Percentiles rank a stretch among this genome's conserved stretches.
Evolutionary conservation across 2,329 filamentous ascomycete species (phyloP).

Genomic region (Diaporthe vaccinii): DNA sequence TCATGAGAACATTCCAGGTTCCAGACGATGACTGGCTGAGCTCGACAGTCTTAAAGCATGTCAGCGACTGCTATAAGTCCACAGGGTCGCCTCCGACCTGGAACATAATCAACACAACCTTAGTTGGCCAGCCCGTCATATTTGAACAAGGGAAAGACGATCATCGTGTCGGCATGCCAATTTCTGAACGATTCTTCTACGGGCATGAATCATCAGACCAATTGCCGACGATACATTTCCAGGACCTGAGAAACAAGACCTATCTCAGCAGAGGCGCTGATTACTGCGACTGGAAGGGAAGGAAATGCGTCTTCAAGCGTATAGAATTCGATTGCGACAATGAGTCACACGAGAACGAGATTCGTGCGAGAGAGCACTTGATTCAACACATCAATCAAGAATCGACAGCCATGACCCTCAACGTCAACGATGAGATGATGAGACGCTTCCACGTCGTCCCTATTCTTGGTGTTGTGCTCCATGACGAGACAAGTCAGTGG

Average conservation of each 20-base stretch:
- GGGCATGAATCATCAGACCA: not conserved
- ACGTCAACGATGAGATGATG: not conserved
- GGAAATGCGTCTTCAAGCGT: constrained; percentile 43
- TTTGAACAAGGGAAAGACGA: not conserved
- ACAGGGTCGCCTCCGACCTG: not conserved
- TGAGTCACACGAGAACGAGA: constrained; percentile 39
- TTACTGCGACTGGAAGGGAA: not conserved
- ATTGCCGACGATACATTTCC: not conserved
- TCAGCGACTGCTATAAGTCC: not conserved
- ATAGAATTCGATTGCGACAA: constrained; percentile 44
- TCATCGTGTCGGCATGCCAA: not conserved
- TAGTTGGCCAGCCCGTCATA: not conserved
- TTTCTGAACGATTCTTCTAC: constrained; percentile 3
- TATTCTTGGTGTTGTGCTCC: not conserved
- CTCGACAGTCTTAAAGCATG: not conserved
- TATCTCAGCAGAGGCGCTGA: constrained; percentile 6
- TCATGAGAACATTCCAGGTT: not conserved
- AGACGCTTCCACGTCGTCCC: not conserved
- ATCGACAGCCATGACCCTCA: not conserved
- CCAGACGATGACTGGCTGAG: constrained; percentile 5
- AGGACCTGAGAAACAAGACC: not conserved
- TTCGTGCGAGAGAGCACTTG: constrained; percentile 38
- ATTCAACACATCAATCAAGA: not conserved
- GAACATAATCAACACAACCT: constrained; percentile 6
- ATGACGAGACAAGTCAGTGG: constrained; percentile 17